Conservation (phyloP, 2,329 filamentous ascomycete genomes). For the Xylariaceae sp. region DNA sequence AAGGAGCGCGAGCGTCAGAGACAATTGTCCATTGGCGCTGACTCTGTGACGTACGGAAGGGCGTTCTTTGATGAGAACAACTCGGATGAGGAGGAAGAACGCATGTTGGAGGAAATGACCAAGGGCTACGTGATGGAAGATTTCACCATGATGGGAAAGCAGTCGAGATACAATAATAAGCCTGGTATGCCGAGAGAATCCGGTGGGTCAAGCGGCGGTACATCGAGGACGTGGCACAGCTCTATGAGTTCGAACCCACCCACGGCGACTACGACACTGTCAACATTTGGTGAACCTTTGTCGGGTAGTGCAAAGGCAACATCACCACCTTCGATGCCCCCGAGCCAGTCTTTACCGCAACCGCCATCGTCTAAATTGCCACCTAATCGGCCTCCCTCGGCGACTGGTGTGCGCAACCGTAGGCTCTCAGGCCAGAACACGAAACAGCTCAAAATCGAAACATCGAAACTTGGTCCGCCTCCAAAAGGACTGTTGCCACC, state of each 20-base stretch:
- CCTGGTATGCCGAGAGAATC: constrained; percentile 72
- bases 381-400: constrained; percentile 32
- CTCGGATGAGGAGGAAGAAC: constrained; percentile 71
- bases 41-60: constrained; percentile 48
- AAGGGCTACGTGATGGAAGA: constrained; percentile 78
- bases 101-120: constrained; percentile 82
- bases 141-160: constrained; percentile 70
- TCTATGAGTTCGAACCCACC: constrained; percentile 70
- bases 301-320: constrained; percentile 23
- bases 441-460: constrained; percentile 88
- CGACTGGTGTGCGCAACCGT: constrained; percentile 62
- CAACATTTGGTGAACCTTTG: constrained; percentile 65
- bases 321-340: constrained; percentile 38
- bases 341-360: constrained; percentile 44
- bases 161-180: constrained; percentile 52
- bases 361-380: too few relatives aligned
- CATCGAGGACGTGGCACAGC: constrained; percentile 76
- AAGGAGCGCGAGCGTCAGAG: constrained; percentile 56
- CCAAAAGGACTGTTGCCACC: constrained; percentile 22
- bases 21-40: constrained; percentile 33
- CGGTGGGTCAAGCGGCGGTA: constrained; percentile 74
- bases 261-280: constrained; percentile 63
- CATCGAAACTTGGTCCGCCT: constrained; percentile 38
- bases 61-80: constrained; percentile 62
- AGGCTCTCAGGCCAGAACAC: constrained; percentile 75